phyloP scores from a whole-genome alignment of 1,139 yeast genomes.

The Geotrichum restrictum region DNA sequence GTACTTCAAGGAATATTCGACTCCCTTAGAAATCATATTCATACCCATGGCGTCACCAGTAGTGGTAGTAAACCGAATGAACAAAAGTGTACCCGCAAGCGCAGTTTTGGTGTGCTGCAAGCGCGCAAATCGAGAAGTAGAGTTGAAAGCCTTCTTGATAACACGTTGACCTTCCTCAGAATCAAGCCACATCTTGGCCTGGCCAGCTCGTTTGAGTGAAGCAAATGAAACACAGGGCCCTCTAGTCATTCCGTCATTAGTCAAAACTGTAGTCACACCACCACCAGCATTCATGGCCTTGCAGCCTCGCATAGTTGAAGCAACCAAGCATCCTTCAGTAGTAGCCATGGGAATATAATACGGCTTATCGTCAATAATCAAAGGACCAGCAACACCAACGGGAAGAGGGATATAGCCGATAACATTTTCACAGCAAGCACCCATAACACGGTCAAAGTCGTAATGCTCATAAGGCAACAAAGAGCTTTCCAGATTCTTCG shows the following conservation, averaged over 20 bases:
- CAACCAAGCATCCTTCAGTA: conserved; percentile 97
- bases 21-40: conserved; percentile 99
- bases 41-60: conserved; percentile 99
- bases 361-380: conserved; percentile 80
- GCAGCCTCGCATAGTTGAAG: conserved; percentile 98
- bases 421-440: conserved; percentile 98
- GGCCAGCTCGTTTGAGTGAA: conserved; percentile 79
- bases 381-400: conserved; percentile 96
- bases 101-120: conserved; percentile 88
- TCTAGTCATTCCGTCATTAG: conserved; percentile 98
- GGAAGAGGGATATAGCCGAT: conserved; percentile 96
- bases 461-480: conserved; percentile 76
- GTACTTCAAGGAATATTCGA: conserved; percentile 74
- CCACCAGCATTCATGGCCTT: conserved; percentile 97
- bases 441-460: conserved; percentile 93
- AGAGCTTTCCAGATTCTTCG: conserved; percentile 69
- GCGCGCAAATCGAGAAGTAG: conserved; percentile 96
- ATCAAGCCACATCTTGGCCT: conserved; percentile 92
- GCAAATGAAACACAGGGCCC: conserved; percentile 97
- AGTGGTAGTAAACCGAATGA: conserved; percentile 88
- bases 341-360: conserved; percentile 98
- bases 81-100: conserved; percentile 87
- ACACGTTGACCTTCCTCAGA: conserved; percentile 85
- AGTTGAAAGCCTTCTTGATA: conserved; percentile 86
- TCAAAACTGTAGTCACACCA: conserved; percentile 86